Percentiles rank a stretch among this genome's conserved stretches.
phyloP scores from a whole-genome alignment of 75 land plant species.

The Adiantum capillusveneris region DNA sequence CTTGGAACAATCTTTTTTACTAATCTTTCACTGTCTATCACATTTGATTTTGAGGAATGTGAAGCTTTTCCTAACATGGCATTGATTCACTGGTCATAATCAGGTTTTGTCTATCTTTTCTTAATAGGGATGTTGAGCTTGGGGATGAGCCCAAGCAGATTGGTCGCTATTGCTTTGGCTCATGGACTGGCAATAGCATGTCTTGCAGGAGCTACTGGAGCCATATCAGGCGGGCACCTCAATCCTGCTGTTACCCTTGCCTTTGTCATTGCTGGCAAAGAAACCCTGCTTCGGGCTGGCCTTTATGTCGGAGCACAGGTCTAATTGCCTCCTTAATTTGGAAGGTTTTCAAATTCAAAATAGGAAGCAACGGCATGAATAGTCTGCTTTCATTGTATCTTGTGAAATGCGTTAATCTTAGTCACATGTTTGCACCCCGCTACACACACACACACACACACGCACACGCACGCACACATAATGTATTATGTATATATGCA shows the following conservation, averaged over 20 bases:
- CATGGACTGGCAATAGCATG: slow-evolving; percentile 33
- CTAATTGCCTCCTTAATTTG: background rate
- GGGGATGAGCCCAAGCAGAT: slow-evolving; percentile 22
- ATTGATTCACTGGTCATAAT: background rate
- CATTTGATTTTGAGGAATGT: background rate
- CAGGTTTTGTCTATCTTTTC: background rate
- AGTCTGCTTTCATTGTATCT: no score
- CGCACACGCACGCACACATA: no score
- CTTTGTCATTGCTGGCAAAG: slow-evolving; percentile 36
- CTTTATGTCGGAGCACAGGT: slow-evolving; percentile 34
- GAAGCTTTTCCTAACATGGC: background rate
- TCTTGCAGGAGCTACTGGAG: slow-evolving; percentile 34
- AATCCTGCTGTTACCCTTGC: slow-evolving; percentile 38
- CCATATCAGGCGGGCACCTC: slow-evolving; percentile 39
- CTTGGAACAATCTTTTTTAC: no score
- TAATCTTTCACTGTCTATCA: no score
- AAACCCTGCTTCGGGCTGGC: slow-evolving; percentile 33
- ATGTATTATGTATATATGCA: no score
- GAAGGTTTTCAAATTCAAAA: no score
- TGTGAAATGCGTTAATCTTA: no score
- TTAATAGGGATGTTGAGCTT: slow-evolving; percentile 22
- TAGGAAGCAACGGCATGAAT: no score
- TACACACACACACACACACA: no score
- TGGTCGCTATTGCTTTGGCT: slow-evolving; percentile 31
- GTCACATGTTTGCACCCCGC: no score